Conservation (phyloP, 2,329 filamentous ascomycete species). For the Davidsoniella eucalypti region DNA sequence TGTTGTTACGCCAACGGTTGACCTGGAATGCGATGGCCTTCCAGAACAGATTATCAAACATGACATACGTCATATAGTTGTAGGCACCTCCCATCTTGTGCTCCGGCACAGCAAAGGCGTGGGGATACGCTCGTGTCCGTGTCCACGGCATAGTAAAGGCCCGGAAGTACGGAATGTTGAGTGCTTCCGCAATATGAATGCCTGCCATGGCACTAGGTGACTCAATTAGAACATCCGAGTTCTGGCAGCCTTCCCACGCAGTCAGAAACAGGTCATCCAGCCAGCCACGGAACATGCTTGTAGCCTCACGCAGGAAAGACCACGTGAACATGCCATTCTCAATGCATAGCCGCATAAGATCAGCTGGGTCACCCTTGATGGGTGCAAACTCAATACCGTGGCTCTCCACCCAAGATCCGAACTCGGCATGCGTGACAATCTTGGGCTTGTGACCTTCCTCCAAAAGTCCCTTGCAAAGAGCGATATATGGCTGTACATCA, state of each 20-base stretch:
- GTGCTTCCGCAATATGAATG: slow-evolving; percentile 89
- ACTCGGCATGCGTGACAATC: slow-evolving; percentile 87
- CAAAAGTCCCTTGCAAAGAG: slow-evolving; percentile 76
- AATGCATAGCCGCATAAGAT: slow-evolving; percentile 90
- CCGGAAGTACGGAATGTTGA: slow-evolving; percentile 87
- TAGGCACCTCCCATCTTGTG: slow-evolving; percentile 90
- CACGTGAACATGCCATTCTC: slow-evolving; percentile 96
- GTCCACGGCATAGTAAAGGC: slow-evolving; percentile 99
- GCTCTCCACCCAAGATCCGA: slow-evolving; percentile 73
- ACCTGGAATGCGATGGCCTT: slow-evolving; percentile 79
- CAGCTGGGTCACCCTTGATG: slow-evolving; percentile 79
- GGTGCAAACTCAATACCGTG: slow-evolving; percentile 87
- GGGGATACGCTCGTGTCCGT: slow-evolving; percentile 82
- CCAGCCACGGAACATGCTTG: slow-evolving; percentile 81
- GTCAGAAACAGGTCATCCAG: slow-evolving; percentile 74
- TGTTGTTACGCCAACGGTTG: slow-evolving; percentile 78
- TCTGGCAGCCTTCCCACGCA: slow-evolving; percentile 70
- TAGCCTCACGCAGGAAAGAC: slow-evolving; percentile 77
- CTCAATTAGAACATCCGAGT: slow-evolving; percentile 80
- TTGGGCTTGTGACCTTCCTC: slow-evolving; percentile 72
- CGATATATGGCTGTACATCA: slow-evolving; percentile 95
- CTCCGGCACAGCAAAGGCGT: slow-evolving; percentile 86
- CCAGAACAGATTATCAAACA: slow-evolving; percentile 97
- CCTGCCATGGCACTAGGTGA: slow-evolving; percentile 94
- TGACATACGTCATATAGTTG: slow-evolving; percentile 87